Conservation (phyloP, 140 eudicot genomes). For the Anethum foeniculum region DNA sequence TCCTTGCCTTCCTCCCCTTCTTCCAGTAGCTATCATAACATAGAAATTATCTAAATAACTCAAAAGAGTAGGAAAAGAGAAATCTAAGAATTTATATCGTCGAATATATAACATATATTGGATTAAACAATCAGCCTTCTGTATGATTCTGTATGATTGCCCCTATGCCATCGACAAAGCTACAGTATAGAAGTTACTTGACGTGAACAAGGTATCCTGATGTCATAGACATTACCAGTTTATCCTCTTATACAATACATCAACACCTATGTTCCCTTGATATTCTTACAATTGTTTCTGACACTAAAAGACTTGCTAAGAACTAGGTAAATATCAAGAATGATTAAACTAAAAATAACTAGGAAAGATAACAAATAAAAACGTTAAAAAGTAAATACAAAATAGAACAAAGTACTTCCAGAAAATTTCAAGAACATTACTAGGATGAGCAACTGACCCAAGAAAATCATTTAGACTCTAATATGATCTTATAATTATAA, state of each 20-base stretch:
- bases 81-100: neutral
- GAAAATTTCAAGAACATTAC: neutral
- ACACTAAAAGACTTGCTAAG: neutral
- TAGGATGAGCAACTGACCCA: neutral
- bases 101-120: neutral
- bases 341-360: neutral
- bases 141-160: neutral
- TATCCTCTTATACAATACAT: neutral
- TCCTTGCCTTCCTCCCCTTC: slow-evolving; percentile 94
- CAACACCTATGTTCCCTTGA: neutral
- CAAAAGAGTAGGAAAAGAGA: neutral
- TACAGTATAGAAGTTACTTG: neutral
- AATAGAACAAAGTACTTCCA: neutral
- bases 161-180: neutral
- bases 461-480: neutral
- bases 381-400: neutral
- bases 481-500: neutral
- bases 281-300: neutral
- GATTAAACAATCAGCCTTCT: neutral
- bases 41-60: neutral
- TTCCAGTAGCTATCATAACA: slow-evolving; percentile 64
- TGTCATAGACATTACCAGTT: neutral
- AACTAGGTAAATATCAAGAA: neutral
- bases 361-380: neutral
- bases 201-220: neutral